These are phyloP conservation scores for Vararia minispora DNA, from an alignment of 768 basidiomycete species.

Conservation along the genomic window DNA sequence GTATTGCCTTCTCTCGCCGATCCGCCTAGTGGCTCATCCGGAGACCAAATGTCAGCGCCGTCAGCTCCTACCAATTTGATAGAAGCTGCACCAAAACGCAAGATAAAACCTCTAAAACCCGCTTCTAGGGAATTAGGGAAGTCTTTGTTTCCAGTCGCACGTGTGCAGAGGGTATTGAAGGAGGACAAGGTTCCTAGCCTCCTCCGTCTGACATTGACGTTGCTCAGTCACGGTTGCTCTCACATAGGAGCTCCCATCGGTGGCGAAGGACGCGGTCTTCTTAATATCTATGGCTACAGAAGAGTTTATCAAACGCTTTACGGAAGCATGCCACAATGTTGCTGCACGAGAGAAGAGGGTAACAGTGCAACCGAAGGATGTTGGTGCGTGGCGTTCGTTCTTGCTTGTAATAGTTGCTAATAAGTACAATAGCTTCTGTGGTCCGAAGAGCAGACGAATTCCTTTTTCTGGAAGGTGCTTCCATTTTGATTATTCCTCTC, in stretches of 20 bases:
- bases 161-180: conserved; percentile 78
- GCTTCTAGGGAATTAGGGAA: conserved; percentile 41
- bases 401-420: not conserved
- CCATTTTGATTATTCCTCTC: not conserved
- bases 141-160: conserved; percentile 60
- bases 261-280: conserved; percentile 69
- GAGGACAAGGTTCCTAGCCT: conserved; percentile 57
- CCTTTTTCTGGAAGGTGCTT: conserved; percentile 63
- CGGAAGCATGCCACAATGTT: conserved; percentile 57
- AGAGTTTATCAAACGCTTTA: conserved; percentile 72
- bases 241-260: conserved; percentile 63
- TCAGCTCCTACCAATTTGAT: no score
- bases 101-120: conserved; percentile 12
- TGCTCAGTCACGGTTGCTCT: not conserved
- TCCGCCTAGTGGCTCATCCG: no score
- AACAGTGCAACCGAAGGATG: conserved; percentile 69
- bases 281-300: conserved; percentile 79
- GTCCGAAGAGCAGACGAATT: conserved; percentile 65
- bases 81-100: conserved; percentile 4
- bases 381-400: conserved; percentile 47
- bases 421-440: conserved; percentile 34
- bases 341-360: conserved; percentile 63
- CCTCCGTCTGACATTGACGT: not conserved
- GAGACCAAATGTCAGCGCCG: no score
- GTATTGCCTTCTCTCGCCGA: no score